Evolutionary conservation across 2,329 filamentous ascomycete species (phyloP).

Genomic region (Colletotrichum horii): DNA sequence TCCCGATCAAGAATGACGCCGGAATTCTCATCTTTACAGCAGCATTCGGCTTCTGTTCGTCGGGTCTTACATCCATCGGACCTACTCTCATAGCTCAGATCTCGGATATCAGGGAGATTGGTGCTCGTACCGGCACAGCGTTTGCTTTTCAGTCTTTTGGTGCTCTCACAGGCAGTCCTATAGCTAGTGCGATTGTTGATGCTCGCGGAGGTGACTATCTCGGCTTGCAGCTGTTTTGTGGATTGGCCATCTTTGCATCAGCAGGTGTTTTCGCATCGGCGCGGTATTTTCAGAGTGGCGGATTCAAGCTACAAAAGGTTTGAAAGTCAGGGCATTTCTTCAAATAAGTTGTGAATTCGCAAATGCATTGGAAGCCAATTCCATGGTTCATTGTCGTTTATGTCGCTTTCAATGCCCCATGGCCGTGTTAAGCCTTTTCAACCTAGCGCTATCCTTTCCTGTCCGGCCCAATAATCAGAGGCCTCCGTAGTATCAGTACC

Average conservation of each 20-base stretch:
- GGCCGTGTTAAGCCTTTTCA: background rate
- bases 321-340: background rate
- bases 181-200: conserved; percentile 66
- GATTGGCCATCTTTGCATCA: conserved; percentile 47
- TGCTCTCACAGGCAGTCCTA: conserved; percentile 70
- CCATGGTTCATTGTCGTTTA: background rate
- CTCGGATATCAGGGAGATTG: conserved; percentile 71
- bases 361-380: background rate
- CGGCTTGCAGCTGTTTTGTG: conserved; percentile 70
- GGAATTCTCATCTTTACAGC: conserved; percentile 67
- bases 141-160: conserved; percentile 68
- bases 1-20: conserved; percentile 53
- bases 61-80: conserved; percentile 67
- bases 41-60: conserved; percentile 75
- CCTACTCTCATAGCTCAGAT: conserved; percentile 74
- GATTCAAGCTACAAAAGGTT: conserved; percentile 38
- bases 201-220: conserved; percentile 58
- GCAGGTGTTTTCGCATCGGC: conserved; percentile 33
- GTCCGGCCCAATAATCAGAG: background rate
- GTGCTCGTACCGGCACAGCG: conserved; percentile 67
- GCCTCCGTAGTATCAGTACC: no score
- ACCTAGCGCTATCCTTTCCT: background rate
- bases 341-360: rapidly evolving
- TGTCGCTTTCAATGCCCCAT: rapidly evolving
- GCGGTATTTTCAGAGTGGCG: conserved; percentile 37